Conservation (phyloP, 2,329 filamentous ascomycete species). For the Mycocentrospora acerina region DNA sequence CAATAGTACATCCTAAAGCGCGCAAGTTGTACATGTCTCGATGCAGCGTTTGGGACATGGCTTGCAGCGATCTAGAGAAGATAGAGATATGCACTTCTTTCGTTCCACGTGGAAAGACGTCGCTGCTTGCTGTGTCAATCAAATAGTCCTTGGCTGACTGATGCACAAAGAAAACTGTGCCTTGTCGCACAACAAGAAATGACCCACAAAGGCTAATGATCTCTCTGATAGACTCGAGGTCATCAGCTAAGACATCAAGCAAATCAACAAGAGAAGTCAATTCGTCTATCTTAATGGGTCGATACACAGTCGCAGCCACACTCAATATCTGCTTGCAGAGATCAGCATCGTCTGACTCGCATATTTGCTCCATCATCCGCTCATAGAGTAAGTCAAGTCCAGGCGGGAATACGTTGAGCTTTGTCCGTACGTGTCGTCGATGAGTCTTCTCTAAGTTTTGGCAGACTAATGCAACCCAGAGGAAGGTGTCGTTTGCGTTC, state of each 20-base stretch:
- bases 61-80: conserved; percentile 17
- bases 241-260: too few species aligned
- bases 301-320: too few species aligned
- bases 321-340: too few species aligned
- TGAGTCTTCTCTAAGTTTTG: conserved; percentile 27
- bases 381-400: conserved; percentile 43
- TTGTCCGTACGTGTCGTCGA: conserved; percentile 9
- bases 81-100: not conserved
- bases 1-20: conserved; percentile 14
- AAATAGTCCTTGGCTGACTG: conserved; percentile 38
- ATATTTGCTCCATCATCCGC: conserved; percentile 44
- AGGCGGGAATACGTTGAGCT: conserved; percentile 33
- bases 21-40: conserved; percentile 26
- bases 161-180: conserved; percentile 26
- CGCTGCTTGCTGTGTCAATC: conserved; percentile 24
- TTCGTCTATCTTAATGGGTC: too few species aligned
- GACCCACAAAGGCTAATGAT: conserved; percentile 14
- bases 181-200: conserved; percentile 14
- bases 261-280: too few species aligned
- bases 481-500: conserved; percentile 45
- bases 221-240: conserved; percentile 5
- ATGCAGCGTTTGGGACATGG: conserved; percentile 13
- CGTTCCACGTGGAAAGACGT: not conserved
- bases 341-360: too few species aligned
- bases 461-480: conserved; percentile 31